Evolutionary conservation across 257 asterid genomes (phyloP), one percentile per base, ranked within the genome.

Genomic region (Thymus mandschuricus): DNA sequence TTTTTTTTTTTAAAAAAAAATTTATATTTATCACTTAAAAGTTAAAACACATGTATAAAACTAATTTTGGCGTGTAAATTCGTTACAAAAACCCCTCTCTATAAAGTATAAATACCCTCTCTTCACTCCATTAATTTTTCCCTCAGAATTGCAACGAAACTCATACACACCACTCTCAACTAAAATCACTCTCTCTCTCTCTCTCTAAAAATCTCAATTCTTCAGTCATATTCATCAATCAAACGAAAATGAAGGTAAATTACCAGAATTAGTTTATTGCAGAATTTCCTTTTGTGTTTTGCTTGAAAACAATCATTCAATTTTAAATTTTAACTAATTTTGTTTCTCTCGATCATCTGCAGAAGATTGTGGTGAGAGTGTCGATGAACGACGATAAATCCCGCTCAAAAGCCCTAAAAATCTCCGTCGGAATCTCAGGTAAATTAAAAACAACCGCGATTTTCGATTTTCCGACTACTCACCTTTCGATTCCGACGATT

Each of bases 341-440:
- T 15, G 10, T 2, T 27, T 10, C n/a, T 65, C n/a, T n/a, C n/a
- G n/a, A n/a, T n/a, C n/a, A 0, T 7, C 0, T 72, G 78, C 88
- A 90, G 97, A 71, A 83, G 82, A 71, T 88, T n/a, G 85, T 90
- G 75, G 75, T 90, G 21, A 71, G 30, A 68, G 74, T 87, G 58
- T 66, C 80, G 1, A 67, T 85, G 84, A 70, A 67, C 74, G 79
- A 80, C 29, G 65, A 78, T 1, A 82, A 82, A 68, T 67, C 77
- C 38, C 91, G 88, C 43, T 62, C 76, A 70, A 86, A 76, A 64
- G 83, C 89, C 65, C 73, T 86, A 48, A 74, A 78, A 78, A 62
- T 65, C 11, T 73, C 81, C 0, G 86, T 85, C 11, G 56, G 88
- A 12, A 70, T 75, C 4, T 73, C 78, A 51, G 31, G 56, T 50